Evolutionary conservation across 106 monocot genomes (phyloP), one percentile per base, ranked within the genome.

Genomic region (Ottelia alismoides): DNA sequence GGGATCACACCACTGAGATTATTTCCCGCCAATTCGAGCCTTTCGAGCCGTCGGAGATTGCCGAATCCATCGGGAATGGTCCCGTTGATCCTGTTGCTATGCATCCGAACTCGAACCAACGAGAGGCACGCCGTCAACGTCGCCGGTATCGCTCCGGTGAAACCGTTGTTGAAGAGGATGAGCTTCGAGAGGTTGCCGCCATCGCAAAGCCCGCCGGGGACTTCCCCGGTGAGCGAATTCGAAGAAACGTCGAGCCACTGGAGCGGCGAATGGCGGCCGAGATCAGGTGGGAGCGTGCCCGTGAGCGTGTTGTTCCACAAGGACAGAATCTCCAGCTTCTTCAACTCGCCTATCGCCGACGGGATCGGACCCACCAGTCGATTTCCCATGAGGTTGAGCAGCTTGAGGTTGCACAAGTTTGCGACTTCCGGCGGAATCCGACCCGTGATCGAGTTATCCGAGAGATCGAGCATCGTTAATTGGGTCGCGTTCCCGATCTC

Each of bases 21-120:
- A 50, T 92, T 92, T 83, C 70, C 22, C 87, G 29, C 22, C 74
- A 60, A 0, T 64, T 54, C 0, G 87, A 69, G 25, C 70, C 84
- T 74, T 83, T 61, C 12, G 26, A 1, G 76, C 72, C 11, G 87
- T 18, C 4, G 83, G 0, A 93, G 61, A 1, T 63, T 52, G 1
- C 92, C 92, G 29, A 92, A 67, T 0, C 57, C 56, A 10, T 44
- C 20, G 0, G 87, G 87, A 0, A 87, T 25, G 0, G 64, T 67
- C 27, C 92, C 92, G 29, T 54, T 51, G 47, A 92, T 62, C 12
- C 17, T 4, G 58, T 87, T 92, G 18, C 62, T 55, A 48, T 83
- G 44, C 2, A 92, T 5, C 62, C 61, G 57, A 10, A 93, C 30
- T n/a, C 61, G 60, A 0, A 46, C 18, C 40, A 93, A 27, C 9